phyloP scores from a whole-genome alignment of 441 rosid species.

The Erodium chrysanthum region DNA sequence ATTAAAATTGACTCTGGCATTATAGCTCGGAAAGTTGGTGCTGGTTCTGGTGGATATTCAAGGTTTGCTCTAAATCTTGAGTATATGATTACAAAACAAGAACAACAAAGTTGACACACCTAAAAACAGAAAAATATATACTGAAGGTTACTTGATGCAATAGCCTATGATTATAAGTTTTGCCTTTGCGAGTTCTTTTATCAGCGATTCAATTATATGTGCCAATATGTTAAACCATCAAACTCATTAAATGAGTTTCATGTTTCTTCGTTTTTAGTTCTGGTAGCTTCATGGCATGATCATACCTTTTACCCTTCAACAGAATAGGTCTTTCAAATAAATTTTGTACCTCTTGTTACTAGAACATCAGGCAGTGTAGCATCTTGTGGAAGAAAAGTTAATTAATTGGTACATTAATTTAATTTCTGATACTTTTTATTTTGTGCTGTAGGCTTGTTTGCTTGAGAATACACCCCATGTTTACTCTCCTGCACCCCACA shows the following conservation, averaged over 20 bases:
- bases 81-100: background rate
- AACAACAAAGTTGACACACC: background rate
- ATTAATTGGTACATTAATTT: background rate
- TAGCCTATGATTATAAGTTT: background rate
- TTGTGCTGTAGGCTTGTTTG: slow-evolving; percentile 57
- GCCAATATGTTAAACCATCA: background rate
- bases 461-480: slow-evolving; percentile 71
- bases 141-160: background rate
- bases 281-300: background rate
- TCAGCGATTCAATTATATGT: background rate
- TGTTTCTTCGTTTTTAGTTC: background rate
- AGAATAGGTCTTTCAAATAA: background rate
- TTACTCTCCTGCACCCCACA: slow-evolving; percentile 56
- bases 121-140: too few species aligned
- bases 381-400: background rate
- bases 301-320: background rate
- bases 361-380: background rate
- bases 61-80: slow-evolving; percentile 33
- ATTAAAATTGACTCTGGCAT: slow-evolving; percentile 55
- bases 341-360: background rate
- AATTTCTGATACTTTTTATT: background rate
- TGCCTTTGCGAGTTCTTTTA: background rate
- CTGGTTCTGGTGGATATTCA: slow-evolving; percentile 94
- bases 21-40: slow-evolving; percentile 66
- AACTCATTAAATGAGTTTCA: background rate